Percentiles rank a stretch among this genome's conserved stretches.
phyloP scores from a whole-genome alignment of 2,329 filamentous ascomycete genomes.

The Colletotrichum musae region DNA sequence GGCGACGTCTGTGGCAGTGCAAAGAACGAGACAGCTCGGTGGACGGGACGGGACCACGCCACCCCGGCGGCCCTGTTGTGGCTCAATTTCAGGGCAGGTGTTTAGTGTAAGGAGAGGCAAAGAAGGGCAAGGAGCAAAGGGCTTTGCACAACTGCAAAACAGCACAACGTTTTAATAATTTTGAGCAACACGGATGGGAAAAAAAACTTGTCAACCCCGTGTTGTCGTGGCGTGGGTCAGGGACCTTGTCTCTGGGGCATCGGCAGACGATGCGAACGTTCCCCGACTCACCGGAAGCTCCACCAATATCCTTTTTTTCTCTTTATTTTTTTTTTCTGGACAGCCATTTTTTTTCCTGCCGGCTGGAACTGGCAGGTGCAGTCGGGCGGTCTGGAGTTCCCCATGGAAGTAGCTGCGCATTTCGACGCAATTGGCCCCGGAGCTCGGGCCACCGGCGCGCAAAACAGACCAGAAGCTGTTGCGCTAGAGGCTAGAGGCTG shows the following conservation, averaged over 20 bases:
- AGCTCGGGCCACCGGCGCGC: constrained; percentile 34
- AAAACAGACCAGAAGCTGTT: constrained; percentile 26
- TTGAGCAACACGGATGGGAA: constrained; percentile 14
- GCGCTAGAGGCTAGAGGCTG: neutral
- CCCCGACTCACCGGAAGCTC: constrained; percentile 33
- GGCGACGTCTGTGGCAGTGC: constrained; percentile 10
- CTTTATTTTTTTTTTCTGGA: neutral
- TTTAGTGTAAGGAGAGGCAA: neutral
- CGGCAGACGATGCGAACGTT: constrained; percentile 34
- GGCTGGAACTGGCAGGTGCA: constrained; percentile 5
- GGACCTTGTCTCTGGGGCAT: constrained; percentile 19
- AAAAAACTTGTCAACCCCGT: neutral
- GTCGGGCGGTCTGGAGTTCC: constrained; percentile 31
- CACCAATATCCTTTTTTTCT: constrained; percentile 2
- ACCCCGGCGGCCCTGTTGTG: neutral
- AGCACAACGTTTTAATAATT: neutral
- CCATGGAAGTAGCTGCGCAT: constrained; percentile 21
- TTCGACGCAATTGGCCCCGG: constrained; percentile 23
- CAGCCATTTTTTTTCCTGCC: constrained; percentile 25
- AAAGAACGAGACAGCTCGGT: constrained; percentile 4
- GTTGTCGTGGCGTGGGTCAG: constrained; percentile 32
- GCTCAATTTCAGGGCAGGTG: neutral
- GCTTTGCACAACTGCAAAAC: neutral
- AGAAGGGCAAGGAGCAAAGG: neutral
- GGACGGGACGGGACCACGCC: neutral